phyloP scores from a whole-genome alignment of 768 basidiomycete species.

The Tulasnella sp. region DNA sequence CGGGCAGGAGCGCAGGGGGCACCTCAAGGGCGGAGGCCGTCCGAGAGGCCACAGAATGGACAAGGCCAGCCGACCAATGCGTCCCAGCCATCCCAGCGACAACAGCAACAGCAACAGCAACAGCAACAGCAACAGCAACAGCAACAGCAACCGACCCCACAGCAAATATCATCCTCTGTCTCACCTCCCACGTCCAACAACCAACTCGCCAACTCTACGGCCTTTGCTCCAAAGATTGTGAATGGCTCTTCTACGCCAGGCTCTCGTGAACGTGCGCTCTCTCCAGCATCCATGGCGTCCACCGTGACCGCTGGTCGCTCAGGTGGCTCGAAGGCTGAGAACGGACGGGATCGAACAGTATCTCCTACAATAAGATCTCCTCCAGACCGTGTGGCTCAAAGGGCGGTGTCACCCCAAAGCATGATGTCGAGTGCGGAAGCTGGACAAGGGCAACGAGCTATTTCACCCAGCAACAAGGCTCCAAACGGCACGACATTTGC shows the following conservation, averaged over 20 bases:
- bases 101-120: constrained; percentile 14
- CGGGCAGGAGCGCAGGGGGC: constrained; percentile 10
- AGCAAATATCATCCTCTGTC: constrained; percentile 12
- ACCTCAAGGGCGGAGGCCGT: too few species aligned
- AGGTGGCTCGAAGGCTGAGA: constrained; percentile 23
- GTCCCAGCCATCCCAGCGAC: constrained; percentile 18
- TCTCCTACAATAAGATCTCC: constrained; percentile 44
- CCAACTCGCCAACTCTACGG: too few species aligned
- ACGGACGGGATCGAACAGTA: constrained; percentile 39
- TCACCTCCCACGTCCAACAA: not conserved
- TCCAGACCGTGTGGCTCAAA: constrained; percentile 44
- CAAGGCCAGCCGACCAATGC: not conserved
- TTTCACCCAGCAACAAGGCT: constrained; percentile 1
- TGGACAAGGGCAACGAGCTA: constrained; percentile 1
- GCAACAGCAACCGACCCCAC: constrained; percentile 11
- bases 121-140: not conserved
- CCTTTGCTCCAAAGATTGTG: not conserved
- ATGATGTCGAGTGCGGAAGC: not conserved
- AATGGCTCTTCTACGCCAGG: not conserved
- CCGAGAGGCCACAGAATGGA: too few species aligned
- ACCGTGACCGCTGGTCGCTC: constrained; percentile 25
- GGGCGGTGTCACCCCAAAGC: constrained; percentile 50
- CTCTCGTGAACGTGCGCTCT: not conserved
- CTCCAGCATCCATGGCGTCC: constrained; percentile 22
- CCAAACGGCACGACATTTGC: constrained; percentile 5